Evolutionary conservation across 495 filamentous ascomycete genomes (phyloP).

Genomic region (Coniosporium apollinis): DNA sequence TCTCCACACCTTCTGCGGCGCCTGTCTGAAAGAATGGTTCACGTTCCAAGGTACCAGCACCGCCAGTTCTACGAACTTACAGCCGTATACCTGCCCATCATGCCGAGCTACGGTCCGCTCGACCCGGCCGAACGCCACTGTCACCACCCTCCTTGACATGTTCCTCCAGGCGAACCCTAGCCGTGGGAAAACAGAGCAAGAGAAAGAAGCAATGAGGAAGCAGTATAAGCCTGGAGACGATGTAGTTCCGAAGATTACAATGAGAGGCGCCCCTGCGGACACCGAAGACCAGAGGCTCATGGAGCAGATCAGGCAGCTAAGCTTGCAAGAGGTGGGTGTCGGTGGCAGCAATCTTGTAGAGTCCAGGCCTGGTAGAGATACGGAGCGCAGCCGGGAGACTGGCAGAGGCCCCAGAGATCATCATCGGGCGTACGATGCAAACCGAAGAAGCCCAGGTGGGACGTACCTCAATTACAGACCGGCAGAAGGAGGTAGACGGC

Average conservation of each 20-base stretch:
- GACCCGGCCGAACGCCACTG: conserved; percentile 67
- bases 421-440: neutral
- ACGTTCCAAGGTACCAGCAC: conserved; percentile 40
- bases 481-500: conserved; percentile 4
- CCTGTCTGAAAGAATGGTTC: conserved; percentile 93
- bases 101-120: conserved; percentile 74
- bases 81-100: conserved; percentile 73
- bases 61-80: conserved; percentile 26
- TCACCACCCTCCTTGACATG: conserved; percentile 71
- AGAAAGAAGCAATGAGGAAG: conserved; percentile 51
- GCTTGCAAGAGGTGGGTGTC: conserved; percentile 48
- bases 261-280: conserved; percentile 29
- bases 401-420: conserved; percentile 18
- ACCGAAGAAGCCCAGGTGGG: neutral
- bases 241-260: conserved; percentile 42
- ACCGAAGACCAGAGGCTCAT: conserved; percentile 54
- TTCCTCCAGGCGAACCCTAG: conserved; percentile 59
- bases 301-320: conserved; percentile 51
- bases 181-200: conserved; percentile 42
- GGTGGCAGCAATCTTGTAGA: conserved; percentile 23
- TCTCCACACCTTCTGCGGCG: conserved; percentile 91
- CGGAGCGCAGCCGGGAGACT: conserved; percentile 17
- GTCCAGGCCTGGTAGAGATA: conserved; percentile 28
- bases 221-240: conserved; percentile 65
- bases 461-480: neutral